Percentiles rank a stretch among this genome's conserved stretches.
These are phyloP conservation scores for Fraxinus dipetala DNA, from an alignment of 305 asterid species.

Conservation along the genomic window DNA sequence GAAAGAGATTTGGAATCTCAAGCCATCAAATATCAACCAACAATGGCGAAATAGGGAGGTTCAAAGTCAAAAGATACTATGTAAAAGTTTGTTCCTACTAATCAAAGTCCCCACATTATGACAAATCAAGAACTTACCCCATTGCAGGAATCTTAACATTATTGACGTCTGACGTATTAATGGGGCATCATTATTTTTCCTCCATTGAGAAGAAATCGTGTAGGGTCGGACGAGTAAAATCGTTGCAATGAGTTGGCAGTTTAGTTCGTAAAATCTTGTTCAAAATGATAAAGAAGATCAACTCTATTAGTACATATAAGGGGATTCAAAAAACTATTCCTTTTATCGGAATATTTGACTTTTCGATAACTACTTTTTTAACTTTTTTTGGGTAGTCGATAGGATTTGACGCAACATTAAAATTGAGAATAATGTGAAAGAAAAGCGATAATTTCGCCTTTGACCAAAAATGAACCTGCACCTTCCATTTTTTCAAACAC, in stretches of 20 bases:
- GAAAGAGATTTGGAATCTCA: slow-evolving; percentile 23
- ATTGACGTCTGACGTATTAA: slow-evolving; percentile 20
- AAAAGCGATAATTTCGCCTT: neutral
- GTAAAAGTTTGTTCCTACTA: slow-evolving; percentile 25
- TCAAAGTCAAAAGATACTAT: slow-evolving; percentile 9
- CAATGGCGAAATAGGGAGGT: slow-evolving; percentile 25
- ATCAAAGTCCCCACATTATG: slow-evolving; percentile 35
- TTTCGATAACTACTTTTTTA: too few relatives aligned
- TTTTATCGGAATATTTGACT: neutral
- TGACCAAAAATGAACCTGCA: neutral
- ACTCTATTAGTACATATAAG: neutral
- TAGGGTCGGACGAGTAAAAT: neutral
- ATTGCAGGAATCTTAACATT: slow-evolving; percentile 39
- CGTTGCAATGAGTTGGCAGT: neutral
- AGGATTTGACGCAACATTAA: neutral
- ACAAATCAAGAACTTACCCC: slow-evolving; percentile 39
- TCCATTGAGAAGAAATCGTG: slow-evolving; percentile 33
- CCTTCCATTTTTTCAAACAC: neutral
- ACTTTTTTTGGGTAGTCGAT: neutral
- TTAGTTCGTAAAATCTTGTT: neutral
- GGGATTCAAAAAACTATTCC: neutral
- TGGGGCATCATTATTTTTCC: slow-evolving; percentile 33
- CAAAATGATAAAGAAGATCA: neutral
- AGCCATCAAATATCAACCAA: slow-evolving; percentile 44
- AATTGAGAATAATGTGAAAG: slow-evolving; percentile 17